Conservation (phyloP, 208 protist genomes). For the Phytomonas sp. region DNA sequence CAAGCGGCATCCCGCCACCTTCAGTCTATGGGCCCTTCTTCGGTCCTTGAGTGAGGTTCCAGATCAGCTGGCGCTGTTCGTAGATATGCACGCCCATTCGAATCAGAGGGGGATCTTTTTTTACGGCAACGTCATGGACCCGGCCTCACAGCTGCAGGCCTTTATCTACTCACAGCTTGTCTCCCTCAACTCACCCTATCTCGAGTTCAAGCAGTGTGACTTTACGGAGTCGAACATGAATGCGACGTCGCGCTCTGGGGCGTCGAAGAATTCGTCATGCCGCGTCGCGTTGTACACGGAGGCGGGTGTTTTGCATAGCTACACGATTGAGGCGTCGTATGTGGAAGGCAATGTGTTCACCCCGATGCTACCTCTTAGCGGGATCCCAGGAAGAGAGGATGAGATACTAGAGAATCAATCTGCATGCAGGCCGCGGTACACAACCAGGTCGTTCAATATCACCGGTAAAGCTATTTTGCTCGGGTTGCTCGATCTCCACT, state of each 20-base stretch:
- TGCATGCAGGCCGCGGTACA: background rate
- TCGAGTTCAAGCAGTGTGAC: slow-evolving; percentile 89
- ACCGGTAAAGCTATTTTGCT: slow-evolving; percentile 72
- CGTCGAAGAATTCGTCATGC: slow-evolving; percentile 84
- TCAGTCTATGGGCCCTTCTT: slow-evolving; percentile 49
- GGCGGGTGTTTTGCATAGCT: slow-evolving; percentile 75
- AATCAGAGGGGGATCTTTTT: slow-evolving; percentile 91
- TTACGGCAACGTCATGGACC: slow-evolving; percentile 87
- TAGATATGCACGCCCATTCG: slow-evolving; percentile 94
- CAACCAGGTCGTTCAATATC: background rate
- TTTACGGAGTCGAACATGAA: slow-evolving; percentile 91
- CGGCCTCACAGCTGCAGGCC: slow-evolving; percentile 57
- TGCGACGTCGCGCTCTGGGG: slow-evolving; percentile 78
- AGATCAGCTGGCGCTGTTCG: slow-evolving; percentile 58
- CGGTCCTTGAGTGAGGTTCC: slow-evolving; percentile 19
- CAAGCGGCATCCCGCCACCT: slow-evolving; percentile 74
- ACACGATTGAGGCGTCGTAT: slow-evolving; percentile 90
- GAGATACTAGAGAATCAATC: background rate
- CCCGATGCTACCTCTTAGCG: slow-evolving; percentile 24
- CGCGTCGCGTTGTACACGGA: slow-evolving; percentile 78
- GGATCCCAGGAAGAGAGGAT: background rate
- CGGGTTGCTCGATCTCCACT: slow-evolving; percentile 71
- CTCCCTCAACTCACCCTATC: slow-evolving; percentile 83
- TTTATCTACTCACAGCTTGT: slow-evolving; percentile 88
- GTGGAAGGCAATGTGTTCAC: slow-evolving; percentile 64